A percentile compares a stretch with the other conserved stretches of the same genome.
These are phyloP conservation scores for Fusarium goolgardi DNA, from an alignment of 2,329 filamentous ascomycete species.

Conservation along the genomic window DNA sequence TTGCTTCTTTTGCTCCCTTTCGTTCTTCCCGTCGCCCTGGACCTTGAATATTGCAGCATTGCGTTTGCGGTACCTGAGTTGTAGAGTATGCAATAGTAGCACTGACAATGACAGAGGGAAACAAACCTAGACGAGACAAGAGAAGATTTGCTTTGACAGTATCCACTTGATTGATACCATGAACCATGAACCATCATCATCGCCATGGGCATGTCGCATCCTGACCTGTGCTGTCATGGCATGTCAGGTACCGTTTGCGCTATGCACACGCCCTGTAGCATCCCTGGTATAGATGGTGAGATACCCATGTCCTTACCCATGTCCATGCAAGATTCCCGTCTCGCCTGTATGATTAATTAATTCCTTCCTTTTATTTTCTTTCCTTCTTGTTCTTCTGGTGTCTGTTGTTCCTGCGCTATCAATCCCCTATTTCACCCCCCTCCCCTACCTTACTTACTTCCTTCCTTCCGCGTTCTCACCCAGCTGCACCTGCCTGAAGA, in stretches of 20 bases:
- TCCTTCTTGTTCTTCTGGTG: slow-evolving; percentile 12
- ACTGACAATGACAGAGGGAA: slow-evolving; percentile 3
- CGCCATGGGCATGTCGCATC: not conserved
- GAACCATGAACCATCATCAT: slow-evolving; percentile 15
- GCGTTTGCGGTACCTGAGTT: not conserved
- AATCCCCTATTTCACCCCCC: not conserved
- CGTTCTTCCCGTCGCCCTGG: slow-evolving; percentile 5
- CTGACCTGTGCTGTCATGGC: slow-evolving; percentile 2
- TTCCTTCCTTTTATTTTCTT: slow-evolving; percentile 8
- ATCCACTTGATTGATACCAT: slow-evolving; percentile 28
- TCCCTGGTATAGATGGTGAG: not conserved
- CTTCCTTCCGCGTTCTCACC: slow-evolving; percentile 8
- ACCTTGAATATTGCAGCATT: slow-evolving; percentile 14
- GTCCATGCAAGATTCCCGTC: slow-evolving; percentile 42
- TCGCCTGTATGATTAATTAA: slow-evolving; percentile 28
- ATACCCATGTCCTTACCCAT: slow-evolving; percentile 20
- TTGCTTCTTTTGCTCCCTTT: not conserved
- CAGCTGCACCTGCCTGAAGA: slow-evolving; percentile 13
- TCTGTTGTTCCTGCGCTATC: slow-evolving; percentile 7
- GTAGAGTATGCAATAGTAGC: not conserved
- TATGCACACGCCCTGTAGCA: slow-evolving; percentile 18
- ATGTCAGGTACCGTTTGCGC: not conserved
- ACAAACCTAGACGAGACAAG: slow-evolving; percentile 24
- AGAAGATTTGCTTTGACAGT: slow-evolving; percentile 17
- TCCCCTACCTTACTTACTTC: not conserved